These are phyloP conservation scores for Sclerotinia borealis DNA, from an alignment of 2,329 filamentous ascomycete genomes.

Conservation along the genomic window DNA sequence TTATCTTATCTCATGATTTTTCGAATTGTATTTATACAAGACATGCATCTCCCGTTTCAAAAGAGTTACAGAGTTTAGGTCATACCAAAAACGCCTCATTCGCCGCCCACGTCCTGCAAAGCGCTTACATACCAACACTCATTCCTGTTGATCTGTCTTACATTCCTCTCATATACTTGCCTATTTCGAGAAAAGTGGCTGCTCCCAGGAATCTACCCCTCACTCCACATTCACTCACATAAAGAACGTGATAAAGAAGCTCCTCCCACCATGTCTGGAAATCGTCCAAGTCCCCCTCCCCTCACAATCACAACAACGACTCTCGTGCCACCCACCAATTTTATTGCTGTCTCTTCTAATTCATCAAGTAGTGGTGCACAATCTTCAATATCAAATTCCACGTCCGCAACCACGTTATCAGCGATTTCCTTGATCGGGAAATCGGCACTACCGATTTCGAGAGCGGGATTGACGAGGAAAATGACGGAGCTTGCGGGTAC, in stretches of 20 bases:
- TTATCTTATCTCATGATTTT: slow-evolving; percentile 12
- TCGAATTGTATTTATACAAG: background rate
- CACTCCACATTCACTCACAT: background rate
- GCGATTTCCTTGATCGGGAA: slow-evolving; percentile 4
- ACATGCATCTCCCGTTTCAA: background rate
- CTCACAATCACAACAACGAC: background rate
- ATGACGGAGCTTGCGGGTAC: background rate
- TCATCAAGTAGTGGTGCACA: background rate
- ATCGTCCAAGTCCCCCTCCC: background rate
- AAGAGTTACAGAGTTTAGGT: background rate
- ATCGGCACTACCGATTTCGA: slow-evolving; percentile 12
- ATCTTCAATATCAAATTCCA: background rate
- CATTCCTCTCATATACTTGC: slow-evolving; percentile 1
- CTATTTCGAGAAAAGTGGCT: background rate
- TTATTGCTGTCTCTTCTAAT: background rate
- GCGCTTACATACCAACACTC: slow-evolving; percentile 10
- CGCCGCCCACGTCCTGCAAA: slow-evolving; percentile 3
- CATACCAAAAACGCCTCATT: background rate
- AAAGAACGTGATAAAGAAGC: slow-evolving; percentile 5
- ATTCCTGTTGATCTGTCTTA: background rate
- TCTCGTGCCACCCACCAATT: background rate
- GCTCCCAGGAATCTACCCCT: slow-evolving; percentile 5
- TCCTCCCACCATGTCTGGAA: background rate
- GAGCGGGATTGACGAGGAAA: slow-evolving; percentile 5
- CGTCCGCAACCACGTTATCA: slow-evolving; percentile 10